A percentile compares a stretch with the other conserved stretches of the same genome.
Conservation (phyloP, 495 filamentous ascomycete species). For the Acidomyces sp. region DNA sequence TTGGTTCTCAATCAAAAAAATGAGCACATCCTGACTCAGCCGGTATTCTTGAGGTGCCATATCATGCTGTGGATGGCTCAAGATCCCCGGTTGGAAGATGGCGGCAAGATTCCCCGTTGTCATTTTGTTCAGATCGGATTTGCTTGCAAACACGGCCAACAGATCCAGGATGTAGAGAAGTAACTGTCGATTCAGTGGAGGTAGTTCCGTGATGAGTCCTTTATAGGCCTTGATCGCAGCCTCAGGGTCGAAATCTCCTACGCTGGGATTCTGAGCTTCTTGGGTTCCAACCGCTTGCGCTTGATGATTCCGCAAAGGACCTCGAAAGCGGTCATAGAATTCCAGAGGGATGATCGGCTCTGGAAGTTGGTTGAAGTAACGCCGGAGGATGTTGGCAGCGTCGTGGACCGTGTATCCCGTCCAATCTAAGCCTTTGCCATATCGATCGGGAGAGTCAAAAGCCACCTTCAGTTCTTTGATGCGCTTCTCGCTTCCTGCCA, state of each 20-base stretch:
- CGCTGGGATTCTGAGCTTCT: conserved; percentile 39
- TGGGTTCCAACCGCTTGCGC: conserved; percentile 53
- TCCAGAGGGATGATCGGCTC: conserved; percentile 94
- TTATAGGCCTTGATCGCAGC: conserved; percentile 76
- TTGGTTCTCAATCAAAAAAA: conserved; percentile 96
- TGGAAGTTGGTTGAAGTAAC: conserved; percentile 87
- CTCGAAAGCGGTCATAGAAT: conserved; percentile 81
- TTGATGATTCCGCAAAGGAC: conserved; percentile 68
- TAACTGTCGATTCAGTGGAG: conserved; percentile 85
- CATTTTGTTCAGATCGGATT: conserved; percentile 95
- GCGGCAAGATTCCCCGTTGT: conserved; percentile 87
- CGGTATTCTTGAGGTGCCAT: conserved; percentile 91
- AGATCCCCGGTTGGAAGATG: conserved; percentile 93
- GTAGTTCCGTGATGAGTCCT: conserved; percentile 78
- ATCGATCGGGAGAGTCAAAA: conserved; percentile 91
- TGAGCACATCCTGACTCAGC: conserved; percentile 90
- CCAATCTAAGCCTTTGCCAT: conserved; percentile 95
- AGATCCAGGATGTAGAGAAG: conserved; percentile 94
- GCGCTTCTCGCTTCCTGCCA: conserved; percentile 91
- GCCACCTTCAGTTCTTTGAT: conserved; percentile 89
- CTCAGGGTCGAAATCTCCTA: conserved; percentile 53
- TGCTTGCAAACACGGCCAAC: conserved; percentile 95
- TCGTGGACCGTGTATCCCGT: conserved; percentile 97
- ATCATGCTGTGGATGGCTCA: conserved; percentile 86
- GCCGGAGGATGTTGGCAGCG: conserved; percentile 88